Evolutionary conservation across 2,329 filamentous ascomycete species (phyloP), one percentile per base, ranked within the genome.

Genomic region (Microcyclospora tardicrescens): DNA sequence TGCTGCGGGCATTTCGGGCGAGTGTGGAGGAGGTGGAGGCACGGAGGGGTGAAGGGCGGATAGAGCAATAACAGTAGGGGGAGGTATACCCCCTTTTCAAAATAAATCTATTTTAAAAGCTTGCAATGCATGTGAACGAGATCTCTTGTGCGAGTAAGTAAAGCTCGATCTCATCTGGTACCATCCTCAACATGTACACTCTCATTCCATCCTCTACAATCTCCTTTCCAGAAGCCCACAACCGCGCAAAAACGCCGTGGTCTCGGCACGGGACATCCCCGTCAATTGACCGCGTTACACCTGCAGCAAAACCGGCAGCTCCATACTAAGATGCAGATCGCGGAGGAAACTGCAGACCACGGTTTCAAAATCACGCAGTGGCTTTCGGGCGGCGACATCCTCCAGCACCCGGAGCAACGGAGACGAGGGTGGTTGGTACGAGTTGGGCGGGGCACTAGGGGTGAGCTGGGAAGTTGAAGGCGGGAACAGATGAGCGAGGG

Each of bases 281-380:
- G 55, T 50, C 6, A 69, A 49, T 48, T 61, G 54, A 1, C 69
- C 68, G 16, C 59, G 59, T 44, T 75, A 71, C 3, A 75, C 56
- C 44, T 75, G 71, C 1, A 64, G 49, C 1, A 75, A 59, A 14
- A 73, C 57, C 0, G 72, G 72, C 27, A 60, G 55, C 14, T 64
- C 53, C 13, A 70, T 52, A 6, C 54, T 57, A 2, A 57, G 50
- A 41, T 70, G 61, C 10, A 75, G 51, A 19, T 58, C 52, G 1
- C 54, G 45, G 6, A 75, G 45, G 41, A 67, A 68, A 0, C 54
- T 52, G 3, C 66, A 43, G 2, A 72, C 44, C 1, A 47, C 43
- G 2, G 49, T 42, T 33, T 68, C 64, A 28, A 71, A 66, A 3
- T 52, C 47, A 9, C 42, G 45, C 6, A 60, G 54, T 37, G 55